Base-by-base conservation (phyloP, 306 rosid genomes). In the Astragalus membranaceus region DNA sequence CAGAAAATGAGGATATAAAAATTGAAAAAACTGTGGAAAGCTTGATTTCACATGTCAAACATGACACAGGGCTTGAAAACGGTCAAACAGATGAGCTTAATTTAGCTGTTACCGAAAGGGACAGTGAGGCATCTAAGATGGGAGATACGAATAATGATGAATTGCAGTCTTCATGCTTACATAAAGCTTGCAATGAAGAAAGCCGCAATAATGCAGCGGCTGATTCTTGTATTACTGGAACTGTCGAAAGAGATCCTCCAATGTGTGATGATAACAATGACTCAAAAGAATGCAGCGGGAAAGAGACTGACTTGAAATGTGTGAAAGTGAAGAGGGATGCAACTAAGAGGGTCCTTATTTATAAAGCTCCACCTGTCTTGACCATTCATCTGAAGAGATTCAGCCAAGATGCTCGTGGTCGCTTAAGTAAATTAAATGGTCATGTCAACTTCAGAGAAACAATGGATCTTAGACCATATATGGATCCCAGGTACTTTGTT, bases 311-410 rank as follows among this genome's bases (percentile, higher is more conserved):
- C 53, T 73, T 79, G 43, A 73, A 82, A 59, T 32, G 32, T 64
- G 82, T 79, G 78, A 80, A 79, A 76, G 92, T 91, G 83, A 95
- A 85, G 79, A 86, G 97, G 83, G 88, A 95, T 79, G 99, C 97
- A 20, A 89, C 86, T 17, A 95, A 89, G 84, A 89, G 90, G 72
- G 87, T 85, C 74, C 81, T 91, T 67, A 86, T 95, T 67, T 75
- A 79, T 77, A 91, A 80, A 79, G 88, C 95, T 62, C 97, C 97
- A 0, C 90, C 88, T 42, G 76, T 91, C 70, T 80, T 95, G 74
- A 91, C 93, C 44, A 86, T 95, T 78, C 99, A 91, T 87, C 83
- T 95, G 54, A 95, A 95, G 81, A 85, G 99, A 70, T 95, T 95
- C 80, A 82, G 93, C 84, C 97, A 92, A 69, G 99, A 95, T 84